Percentiles rank a stretch among this genome's conserved stretches.
Conservation (phyloP, 2,329 filamentous ascomycete species). For the Colletotrichum somersetense region DNA sequence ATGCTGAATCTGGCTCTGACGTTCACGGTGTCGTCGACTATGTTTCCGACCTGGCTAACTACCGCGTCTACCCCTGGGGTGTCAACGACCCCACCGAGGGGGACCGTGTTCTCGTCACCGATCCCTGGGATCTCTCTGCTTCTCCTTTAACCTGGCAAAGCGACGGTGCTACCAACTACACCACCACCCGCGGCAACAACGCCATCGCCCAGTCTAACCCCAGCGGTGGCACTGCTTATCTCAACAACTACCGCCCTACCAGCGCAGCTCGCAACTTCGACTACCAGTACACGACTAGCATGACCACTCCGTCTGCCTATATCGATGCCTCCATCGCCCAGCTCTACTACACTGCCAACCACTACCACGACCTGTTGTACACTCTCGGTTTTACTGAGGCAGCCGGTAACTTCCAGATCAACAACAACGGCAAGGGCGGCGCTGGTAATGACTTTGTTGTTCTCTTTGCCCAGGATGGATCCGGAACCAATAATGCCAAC, state of each 20-base stretch:
- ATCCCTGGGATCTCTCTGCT: slow-evolving; percentile 57
- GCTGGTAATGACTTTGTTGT: slow-evolving; percentile 61
- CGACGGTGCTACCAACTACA: slow-evolving; percentile 60
- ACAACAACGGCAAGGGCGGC: slow-evolving; percentile 64
- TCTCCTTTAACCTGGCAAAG: slow-evolving; percentile 63
- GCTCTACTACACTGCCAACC: slow-evolving; percentile 68
- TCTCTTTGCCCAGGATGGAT: slow-evolving; percentile 64
- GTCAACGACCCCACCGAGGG: slow-evolving; percentile 64
- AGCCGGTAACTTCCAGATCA: slow-evolving; percentile 67
- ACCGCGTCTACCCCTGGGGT: slow-evolving; percentile 66
- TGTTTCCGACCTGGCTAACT: slow-evolving; percentile 60
- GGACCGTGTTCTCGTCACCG: slow-evolving; percentile 52
- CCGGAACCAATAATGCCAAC: slow-evolving; percentile 64
- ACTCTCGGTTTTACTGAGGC: slow-evolving; percentile 65
- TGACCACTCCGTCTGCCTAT: slow-evolving; percentile 54
- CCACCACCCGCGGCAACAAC: slow-evolving; percentile 66
- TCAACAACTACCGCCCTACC: slow-evolving; percentile 55
- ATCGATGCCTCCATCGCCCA: slow-evolving; percentile 64
- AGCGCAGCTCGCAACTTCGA: slow-evolving; percentile 56
- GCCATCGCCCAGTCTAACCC: slow-evolving; percentile 64
- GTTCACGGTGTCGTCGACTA: slow-evolving; percentile 66
- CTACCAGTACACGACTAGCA: slow-evolving; percentile 52
- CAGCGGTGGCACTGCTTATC: slow-evolving; percentile 50
- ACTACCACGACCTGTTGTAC: slow-evolving; percentile 67
- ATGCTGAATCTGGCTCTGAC: slow-evolving; percentile 57